phyloP scores from a whole-genome alignment of 2,329 filamentous ascomycete genomes.

The Saccharata proteae region DNA sequence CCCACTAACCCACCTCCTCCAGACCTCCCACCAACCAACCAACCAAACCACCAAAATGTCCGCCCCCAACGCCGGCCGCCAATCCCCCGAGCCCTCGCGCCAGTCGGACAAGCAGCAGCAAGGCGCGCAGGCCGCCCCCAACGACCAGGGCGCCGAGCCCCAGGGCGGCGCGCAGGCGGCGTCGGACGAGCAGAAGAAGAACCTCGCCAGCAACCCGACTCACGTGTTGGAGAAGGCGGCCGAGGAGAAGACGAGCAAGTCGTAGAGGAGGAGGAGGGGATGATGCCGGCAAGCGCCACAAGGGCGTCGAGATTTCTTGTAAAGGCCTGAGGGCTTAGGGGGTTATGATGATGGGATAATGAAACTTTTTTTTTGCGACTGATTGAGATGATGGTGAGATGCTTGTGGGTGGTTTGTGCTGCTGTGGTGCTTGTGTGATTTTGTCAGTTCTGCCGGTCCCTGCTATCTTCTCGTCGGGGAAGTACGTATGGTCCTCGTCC shows the following conservation, averaged over 20 bases:
- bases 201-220: constrained; percentile 52
- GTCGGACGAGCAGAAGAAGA: constrained; percentile 36
- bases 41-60: constrained; percentile 45
- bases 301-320: neutral
- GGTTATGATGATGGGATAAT: too few relatives aligned
- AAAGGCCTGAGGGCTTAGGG: too few relatives aligned
- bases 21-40: constrained; percentile 2
- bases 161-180: constrained; percentile 37
- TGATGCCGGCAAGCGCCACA: neutral
- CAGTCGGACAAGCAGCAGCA: constrained; percentile 54
- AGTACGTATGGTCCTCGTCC: too few relatives aligned
- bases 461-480: too few relatives aligned
- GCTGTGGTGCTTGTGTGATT: too few relatives aligned
- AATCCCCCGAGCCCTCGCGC: constrained; percentile 64
- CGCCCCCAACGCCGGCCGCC: constrained; percentile 50
- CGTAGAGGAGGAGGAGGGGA: constrained; percentile 10
- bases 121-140: constrained; percentile 45
- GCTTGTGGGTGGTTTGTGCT: too few relatives aligned
- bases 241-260: constrained; percentile 50
- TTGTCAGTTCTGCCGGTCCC: too few relatives aligned
- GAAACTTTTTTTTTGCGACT: too few relatives aligned
- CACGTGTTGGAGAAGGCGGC: constrained; percentile 49
- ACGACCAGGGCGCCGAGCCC: constrained; percentile 36
- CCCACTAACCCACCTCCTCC: neutral
- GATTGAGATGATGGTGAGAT: too few relatives aligned